These are phyloP conservation scores for Aureobasidium leucospermi DNA, from an alignment of 2,329 filamentous ascomycete species.

Conservation along the genomic window DNA sequence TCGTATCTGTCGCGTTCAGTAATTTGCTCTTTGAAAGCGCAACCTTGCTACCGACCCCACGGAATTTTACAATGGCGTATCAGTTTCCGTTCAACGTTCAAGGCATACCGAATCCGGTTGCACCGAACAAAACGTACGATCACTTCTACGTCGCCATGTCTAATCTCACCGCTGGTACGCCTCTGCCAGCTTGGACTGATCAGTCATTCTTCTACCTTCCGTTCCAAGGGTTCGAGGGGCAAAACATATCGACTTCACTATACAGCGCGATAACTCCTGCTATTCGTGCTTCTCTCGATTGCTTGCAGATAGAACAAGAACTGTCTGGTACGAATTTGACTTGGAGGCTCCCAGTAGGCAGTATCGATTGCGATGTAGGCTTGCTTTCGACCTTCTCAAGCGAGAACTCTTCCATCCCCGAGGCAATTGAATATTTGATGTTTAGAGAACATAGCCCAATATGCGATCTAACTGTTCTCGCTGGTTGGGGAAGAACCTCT, in stretches of 20 bases:
- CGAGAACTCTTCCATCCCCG: neutral
- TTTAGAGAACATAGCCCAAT: neutral
- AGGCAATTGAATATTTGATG: neutral
- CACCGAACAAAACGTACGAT: conserved; percentile 19
- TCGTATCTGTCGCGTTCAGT: conserved; percentile 47
- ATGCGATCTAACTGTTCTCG: neutral
- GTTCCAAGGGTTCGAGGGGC: conserved; percentile 22
- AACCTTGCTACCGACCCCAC: conserved; percentile 10
- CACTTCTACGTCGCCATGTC: conserved; percentile 39
- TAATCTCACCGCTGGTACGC: conserved; percentile 38
- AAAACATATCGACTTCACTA: conserved; percentile 15
- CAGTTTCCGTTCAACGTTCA: conserved; percentile 26
- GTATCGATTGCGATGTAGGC: neutral
- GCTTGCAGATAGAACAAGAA: conserved; percentile 22
- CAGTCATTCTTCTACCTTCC: conserved; percentile 42
- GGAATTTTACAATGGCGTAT: conserved; percentile 17
- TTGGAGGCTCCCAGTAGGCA: neutral
- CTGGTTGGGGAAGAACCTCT: neutral
- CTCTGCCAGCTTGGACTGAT: conserved; percentile 46
- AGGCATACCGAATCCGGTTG: conserved; percentile 14
- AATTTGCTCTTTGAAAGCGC: conserved; percentile 42
- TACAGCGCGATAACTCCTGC: conserved; percentile 26
- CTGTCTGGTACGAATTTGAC: conserved; percentile 10
- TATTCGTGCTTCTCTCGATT: conserved; percentile 30
- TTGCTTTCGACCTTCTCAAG: neutral